Evolutionary conservation across 2,329 filamentous ascomycete species (phyloP).

Genomic region (Nigrospora oryzae): DNA sequence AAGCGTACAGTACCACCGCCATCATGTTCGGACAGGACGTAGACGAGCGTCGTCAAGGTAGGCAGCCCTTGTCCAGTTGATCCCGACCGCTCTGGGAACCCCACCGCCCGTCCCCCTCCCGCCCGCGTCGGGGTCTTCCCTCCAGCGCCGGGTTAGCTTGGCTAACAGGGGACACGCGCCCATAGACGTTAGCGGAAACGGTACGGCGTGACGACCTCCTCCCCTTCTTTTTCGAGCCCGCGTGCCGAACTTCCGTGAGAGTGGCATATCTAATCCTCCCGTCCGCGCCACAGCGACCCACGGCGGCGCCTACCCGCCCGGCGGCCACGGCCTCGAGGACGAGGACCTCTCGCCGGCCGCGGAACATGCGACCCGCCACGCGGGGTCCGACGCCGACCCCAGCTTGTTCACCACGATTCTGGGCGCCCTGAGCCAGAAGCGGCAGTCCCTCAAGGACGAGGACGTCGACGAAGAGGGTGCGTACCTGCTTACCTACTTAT

Average conservation of each 20-base stretch:
- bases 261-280: neutral
- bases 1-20: no score
- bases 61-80: no score
- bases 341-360: slow-evolving; percentile 40
- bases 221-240: no score
- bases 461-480: slow-evolving; percentile 41
- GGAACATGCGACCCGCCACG: slow-evolving; percentile 35
- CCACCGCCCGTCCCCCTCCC: slow-evolving; percentile 2
- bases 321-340: slow-evolving; percentile 28
- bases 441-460: slow-evolving; percentile 35
- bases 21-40: no score
- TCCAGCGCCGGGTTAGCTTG: neutral
- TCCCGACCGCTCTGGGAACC: neutral
- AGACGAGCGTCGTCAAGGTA: no score
- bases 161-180: slow-evolving; percentile 1
- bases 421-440: slow-evolving; percentile 38
- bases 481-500: neutral
- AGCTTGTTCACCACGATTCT: slow-evolving; percentile 42
- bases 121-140: slow-evolving; percentile 6
- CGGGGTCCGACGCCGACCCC: slow-evolving; percentile 35
- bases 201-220: slow-evolving; percentile 7
- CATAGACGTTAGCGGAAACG: slow-evolving; percentile 15
- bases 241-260: neutral
- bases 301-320: slow-evolving; percentile 21
- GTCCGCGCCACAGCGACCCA: slow-evolving; percentile 13